Evolutionary conservation across 2,329 filamentous ascomycete species (phyloP), one percentile per base, ranked within the genome.

Genomic region (Juglanconis sp.): DNA sequence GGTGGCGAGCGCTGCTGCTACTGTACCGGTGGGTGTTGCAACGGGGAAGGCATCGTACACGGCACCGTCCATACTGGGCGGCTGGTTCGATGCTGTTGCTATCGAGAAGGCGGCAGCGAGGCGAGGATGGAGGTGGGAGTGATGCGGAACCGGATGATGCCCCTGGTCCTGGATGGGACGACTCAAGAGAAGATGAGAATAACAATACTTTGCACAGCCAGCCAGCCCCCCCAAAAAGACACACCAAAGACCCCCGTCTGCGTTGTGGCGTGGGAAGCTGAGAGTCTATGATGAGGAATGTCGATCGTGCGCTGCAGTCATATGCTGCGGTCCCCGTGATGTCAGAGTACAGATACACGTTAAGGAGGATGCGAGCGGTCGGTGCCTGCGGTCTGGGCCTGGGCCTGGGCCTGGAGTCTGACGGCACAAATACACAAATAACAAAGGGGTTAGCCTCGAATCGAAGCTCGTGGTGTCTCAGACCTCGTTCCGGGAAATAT

Each of bases 71-170:
- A 53, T 53, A 15, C 36, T 56, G 52, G 52, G 46, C 6, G 56
- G 56, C 11, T 36, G 15, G 46, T 59, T 62, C 13, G 56, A 42
- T 15, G 60, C 59, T 49, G 59, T 59, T 31, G 62, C 60, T 54
- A 57, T 64, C 13, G 56, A 50, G n/a, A 60, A 60, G 44, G 47
- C 62, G 24, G 53, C 56, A 30, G 56, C 42, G 1, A 15, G n/a
- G n/a, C 42, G 1, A 15, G n/a, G n/a, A 47, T 58, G 30, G 38
- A 24, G 9, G 48, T 51, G 31, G n/a, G 15, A 15, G 55, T 42
- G 31, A 48, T 44, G 31, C 52, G 17, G 48, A 24, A 57, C 48
- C 17, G 55, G 58, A 34, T 42, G 57, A 30, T 56, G 30, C 10
- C 55, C 40, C 17, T 53, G 54, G 54, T 51, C 15, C 17, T 24